phyloP scores from a whole-genome alignment of 345 rosid species.

The Rhizophora mangle region DNA sequence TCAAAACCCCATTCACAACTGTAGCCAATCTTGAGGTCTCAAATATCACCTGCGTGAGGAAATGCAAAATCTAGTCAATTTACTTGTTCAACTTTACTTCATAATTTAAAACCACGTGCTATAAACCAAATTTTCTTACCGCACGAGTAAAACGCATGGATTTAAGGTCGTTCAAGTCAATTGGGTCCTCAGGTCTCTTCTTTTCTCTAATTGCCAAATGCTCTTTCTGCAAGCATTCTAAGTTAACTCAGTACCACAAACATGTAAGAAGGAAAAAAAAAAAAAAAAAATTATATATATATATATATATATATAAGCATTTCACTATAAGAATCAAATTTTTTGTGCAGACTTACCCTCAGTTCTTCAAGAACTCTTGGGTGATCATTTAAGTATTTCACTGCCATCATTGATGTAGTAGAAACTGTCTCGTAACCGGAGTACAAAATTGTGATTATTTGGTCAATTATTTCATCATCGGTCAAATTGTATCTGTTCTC shows the following conservation, averaged over 20 bases:
- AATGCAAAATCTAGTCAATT: background rate
- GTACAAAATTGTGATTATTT: constrained; percentile 60
- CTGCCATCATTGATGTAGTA: constrained; percentile 74
- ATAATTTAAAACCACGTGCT: background rate
- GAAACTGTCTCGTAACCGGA: constrained; percentile 91
- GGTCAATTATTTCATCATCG: constrained; percentile 75
- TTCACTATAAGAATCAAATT: background rate
- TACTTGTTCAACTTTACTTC: background rate
- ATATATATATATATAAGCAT: background rate
- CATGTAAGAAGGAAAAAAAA: too few relatives aligned
- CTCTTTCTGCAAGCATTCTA: constrained; percentile 49
- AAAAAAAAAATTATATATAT: background rate
- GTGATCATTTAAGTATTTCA: constrained; percentile 75
- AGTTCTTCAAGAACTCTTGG: constrained; percentile 60
- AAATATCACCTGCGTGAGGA: constrained; percentile 46
- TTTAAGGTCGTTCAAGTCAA: constrained; percentile 59
- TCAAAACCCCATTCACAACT: constrained; percentile 70
- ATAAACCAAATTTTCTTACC: constrained; percentile 35
- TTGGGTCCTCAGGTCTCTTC: constrained; percentile 65
- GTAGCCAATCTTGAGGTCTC: constrained; percentile 88
- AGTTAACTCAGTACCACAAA: background rate
- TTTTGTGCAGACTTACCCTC: constrained; percentile 43
- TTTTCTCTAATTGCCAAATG: constrained; percentile 60
- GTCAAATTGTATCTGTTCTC: constrained; percentile 40
- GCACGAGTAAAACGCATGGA: constrained; percentile 89